phyloP scores from a whole-genome alignment of 495 filamentous ascomycete genomes.

The Aspergillus panamensis region DNA sequence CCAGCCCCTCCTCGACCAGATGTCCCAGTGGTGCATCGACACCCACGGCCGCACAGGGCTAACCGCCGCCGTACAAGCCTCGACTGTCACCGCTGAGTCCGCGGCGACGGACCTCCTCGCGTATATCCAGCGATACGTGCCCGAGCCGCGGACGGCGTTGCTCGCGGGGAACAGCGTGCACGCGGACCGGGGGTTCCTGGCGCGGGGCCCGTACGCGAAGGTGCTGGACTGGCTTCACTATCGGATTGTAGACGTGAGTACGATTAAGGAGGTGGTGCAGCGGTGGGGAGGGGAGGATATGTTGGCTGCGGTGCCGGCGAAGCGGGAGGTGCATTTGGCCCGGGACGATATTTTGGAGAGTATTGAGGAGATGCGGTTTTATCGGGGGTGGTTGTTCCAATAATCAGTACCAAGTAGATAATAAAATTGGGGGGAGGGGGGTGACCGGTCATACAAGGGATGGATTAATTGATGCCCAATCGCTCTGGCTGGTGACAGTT shows the following conservation, averaged over 20 bases:
- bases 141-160: constrained; percentile 58
- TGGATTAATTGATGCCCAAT: constrained; percentile 3
- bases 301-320: constrained; percentile 58
- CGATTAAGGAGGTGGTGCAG: constrained; percentile 80
- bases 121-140: constrained; percentile 72
- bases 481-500: not conserved
- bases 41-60: constrained; percentile 71
- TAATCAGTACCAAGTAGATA: not conserved
- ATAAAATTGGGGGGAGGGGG: not conserved
- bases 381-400: constrained; percentile 46
- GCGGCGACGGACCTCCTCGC: constrained; percentile 71
- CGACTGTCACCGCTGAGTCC: constrained; percentile 63
- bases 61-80: constrained; percentile 70
- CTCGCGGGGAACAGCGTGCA: constrained; percentile 93
- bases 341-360: constrained; percentile 90
- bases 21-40: constrained; percentile 69
- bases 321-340: constrained; percentile 76
- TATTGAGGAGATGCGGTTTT: constrained; percentile 85
- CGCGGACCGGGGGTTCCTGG: constrained; percentile 79
- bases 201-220: constrained; percentile 64
- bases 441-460: constrained; percentile 1
- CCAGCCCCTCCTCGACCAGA: constrained; percentile 64
- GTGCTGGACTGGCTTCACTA: constrained; percentile 79
- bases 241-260: constrained; percentile 87
- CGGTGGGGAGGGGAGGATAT: constrained; percentile 70